A percentile compares a stretch with the other conserved stretches of the same genome.
Conservation (phyloP, 2,329 filamentous ascomycete species). For the Aspergillus hiratsukae region DNA sequence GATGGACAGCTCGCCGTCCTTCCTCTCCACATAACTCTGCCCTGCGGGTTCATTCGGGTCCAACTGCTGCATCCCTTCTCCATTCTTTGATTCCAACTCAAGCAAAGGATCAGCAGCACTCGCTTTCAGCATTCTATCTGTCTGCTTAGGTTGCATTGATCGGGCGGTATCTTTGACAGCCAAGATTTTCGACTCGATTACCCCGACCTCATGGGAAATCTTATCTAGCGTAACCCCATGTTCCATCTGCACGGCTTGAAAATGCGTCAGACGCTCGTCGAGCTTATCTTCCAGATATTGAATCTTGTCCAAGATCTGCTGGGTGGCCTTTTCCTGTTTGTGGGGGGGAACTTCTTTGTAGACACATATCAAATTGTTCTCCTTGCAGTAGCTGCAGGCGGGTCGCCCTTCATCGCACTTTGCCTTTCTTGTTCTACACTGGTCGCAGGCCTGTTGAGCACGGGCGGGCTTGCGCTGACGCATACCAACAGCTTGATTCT, state of each 20-base stretch:
- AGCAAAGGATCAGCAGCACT: conserved; percentile 10
- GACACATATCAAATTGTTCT: conserved; percentile 77
- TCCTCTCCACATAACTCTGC: conserved; percentile 16
- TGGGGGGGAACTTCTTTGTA: conserved; percentile 90
- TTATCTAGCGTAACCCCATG: conserved; percentile 11
- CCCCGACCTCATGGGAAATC: background rate
- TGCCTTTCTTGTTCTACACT: conserved; percentile 79
- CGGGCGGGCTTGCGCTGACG: conserved; percentile 37
- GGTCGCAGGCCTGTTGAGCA: conserved; percentile 67
- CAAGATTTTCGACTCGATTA: conserved; percentile 2
- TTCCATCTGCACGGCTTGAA: conserved; percentile 16
- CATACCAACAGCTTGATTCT: conserved; percentile 26
- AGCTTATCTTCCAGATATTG: conserved; percentile 29
- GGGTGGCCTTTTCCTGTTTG: conserved; percentile 51
- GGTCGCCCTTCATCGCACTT: conserved; percentile 87
- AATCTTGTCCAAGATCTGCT: conserved; percentile 33
- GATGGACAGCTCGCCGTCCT: conserved; percentile 61
- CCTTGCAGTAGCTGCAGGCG: conserved; percentile 77
- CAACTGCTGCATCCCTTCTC: background rate
- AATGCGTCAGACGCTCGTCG: conserved; percentile 19
- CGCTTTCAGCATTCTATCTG: conserved; percentile 22
- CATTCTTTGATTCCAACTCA: conserved; percentile 12
- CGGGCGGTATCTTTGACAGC: conserved; percentile 2
- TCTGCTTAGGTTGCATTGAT: conserved; percentile 5
- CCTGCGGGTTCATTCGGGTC: conserved; percentile 1